Percentiles rank a stretch among this genome's conserved stretches.
Conservation (phyloP, 345 rosid species). For the Salix purpurea region DNA sequence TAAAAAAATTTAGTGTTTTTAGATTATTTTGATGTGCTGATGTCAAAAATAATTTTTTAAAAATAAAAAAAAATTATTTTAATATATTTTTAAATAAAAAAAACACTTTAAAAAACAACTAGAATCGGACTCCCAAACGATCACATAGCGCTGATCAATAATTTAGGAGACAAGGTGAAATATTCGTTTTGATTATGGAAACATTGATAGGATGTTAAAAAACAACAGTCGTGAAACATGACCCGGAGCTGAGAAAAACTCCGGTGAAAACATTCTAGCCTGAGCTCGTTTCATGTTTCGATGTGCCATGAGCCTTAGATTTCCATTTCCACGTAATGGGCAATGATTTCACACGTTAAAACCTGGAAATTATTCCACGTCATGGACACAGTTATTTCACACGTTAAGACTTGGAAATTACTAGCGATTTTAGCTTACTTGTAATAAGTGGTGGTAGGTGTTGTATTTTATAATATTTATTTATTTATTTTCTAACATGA, state of each 20-base stretch:
- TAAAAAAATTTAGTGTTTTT: too few relatives aligned
- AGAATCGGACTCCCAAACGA: accelerated
- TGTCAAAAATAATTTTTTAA: too few relatives aligned
- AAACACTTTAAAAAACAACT: too few relatives aligned
- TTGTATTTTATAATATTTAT: too few relatives aligned
- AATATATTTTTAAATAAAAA: too few relatives aligned
- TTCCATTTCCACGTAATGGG: neutral
- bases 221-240: neutral
- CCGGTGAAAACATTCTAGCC: neutral
- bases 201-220: neutral
- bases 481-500: too few relatives aligned
- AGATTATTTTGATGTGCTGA: too few relatives aligned
- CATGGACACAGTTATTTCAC: neutral
- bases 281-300: neutral
- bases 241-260: neutral
- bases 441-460: too few relatives aligned
- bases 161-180: neutral
- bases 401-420: neutral
- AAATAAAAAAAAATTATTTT: too few relatives aligned
- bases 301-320: neutral
- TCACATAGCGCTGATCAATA: neutral
- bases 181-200: neutral
- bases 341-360: neutral
- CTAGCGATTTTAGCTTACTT: too few relatives aligned
- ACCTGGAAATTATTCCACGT: neutral